Evolutionary conservation across 371 early-diverging fungal species (phyloP).

Genomic region (Parasitella parasitica): DNA sequence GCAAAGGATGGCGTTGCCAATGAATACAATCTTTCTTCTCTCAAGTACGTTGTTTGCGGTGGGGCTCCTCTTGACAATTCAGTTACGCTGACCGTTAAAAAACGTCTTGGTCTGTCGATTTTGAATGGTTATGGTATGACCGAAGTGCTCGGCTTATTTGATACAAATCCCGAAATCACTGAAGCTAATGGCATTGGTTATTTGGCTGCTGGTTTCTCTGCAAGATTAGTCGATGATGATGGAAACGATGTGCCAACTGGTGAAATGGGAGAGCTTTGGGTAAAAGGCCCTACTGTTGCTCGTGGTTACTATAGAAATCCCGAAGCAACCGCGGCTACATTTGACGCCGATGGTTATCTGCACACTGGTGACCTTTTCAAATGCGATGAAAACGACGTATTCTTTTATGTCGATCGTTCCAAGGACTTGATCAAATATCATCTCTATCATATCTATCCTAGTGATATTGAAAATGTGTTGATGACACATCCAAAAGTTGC

Average conservation of each 20-base stretch:
- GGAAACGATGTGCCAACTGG: slow-evolving; percentile 39
- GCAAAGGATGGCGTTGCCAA: slow-evolving; percentile 55
- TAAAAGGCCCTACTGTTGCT: slow-evolving; percentile 55
- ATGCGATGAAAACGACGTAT: slow-evolving; percentile 51
- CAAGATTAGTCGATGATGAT: slow-evolving; percentile 57
- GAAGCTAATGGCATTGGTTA: slow-evolving; percentile 32
- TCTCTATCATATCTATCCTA: slow-evolving; percentile 40
- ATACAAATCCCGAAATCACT: slow-evolving; percentile 18
- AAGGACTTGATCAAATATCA: slow-evolving; percentile 72
- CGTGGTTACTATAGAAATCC: slow-evolving; percentile 60
- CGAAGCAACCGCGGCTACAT: slow-evolving; percentile 58
- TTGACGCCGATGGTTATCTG: slow-evolving; percentile 69
- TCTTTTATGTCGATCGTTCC: slow-evolving; percentile 58
- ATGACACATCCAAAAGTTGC: slow-evolving; percentile 65
- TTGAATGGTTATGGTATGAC: slow-evolving; percentile 71
- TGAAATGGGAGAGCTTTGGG: slow-evolving; percentile 63
- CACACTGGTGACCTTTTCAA: slow-evolving; percentile 79
- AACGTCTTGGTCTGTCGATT: slow-evolving; percentile 43
- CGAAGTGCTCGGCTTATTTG: slow-evolving; percentile 29
- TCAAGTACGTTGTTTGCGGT: slow-evolving; percentile 56
- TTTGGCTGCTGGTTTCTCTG: slow-evolving; percentile 56
- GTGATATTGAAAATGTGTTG: slow-evolving; percentile 34
- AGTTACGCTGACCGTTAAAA: slow-evolving; percentile 34
- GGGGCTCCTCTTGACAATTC: slow-evolving; percentile 76
- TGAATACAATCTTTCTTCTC: slow-evolving; percentile 58